Percentiles rank a stretch among this genome's conserved stretches.
Conservation (phyloP, 1,284 basidiomycete genomes). For the Moesziomyces aphidis region DNA sequence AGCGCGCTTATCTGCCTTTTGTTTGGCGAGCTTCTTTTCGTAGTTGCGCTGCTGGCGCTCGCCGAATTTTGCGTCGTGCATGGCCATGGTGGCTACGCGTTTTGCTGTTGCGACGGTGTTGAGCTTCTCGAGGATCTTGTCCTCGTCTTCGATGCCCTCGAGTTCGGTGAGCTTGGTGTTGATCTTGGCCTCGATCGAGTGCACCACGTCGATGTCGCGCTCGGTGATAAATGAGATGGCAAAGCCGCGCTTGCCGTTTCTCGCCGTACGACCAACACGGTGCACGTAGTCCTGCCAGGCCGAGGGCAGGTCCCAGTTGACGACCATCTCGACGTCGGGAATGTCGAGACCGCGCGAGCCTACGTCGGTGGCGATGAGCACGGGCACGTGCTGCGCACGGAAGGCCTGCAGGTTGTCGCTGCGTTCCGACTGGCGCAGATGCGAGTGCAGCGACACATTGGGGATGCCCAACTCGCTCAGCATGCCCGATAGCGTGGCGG, state of each 20-base stretch:
- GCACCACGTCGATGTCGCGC: conserved; percentile 84
- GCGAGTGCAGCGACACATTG: conserved; percentile 89
- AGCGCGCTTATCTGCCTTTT: conserved; percentile 34
- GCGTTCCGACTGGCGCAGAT: conserved; percentile 89
- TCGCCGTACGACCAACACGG: conserved; percentile 83
- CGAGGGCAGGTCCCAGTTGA: conserved; percentile 94
- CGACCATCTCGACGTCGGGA: conserved; percentile 84
- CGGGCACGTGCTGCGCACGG: conserved; percentile 73
- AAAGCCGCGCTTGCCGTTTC: conserved; percentile 88
- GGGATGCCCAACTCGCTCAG: conserved; percentile 77
- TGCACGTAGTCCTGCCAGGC: conserved; percentile 74
- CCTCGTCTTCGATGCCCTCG: conserved; percentile 73
- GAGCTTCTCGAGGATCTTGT: conserved; percentile 83
- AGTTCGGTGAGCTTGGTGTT: conserved; percentile 70
- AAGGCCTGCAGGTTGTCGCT: conserved; percentile 87
- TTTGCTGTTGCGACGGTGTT: conserved; percentile 92
- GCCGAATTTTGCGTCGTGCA: conserved; percentile 92
- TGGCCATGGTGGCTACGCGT: conserved; percentile 85
- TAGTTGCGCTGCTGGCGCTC: conserved; percentile 83
- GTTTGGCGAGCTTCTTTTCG: conserved; percentile 71
- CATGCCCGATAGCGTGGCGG: conserved; percentile 82
- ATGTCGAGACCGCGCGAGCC: conserved; percentile 67
- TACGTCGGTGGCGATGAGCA: conserved; percentile 67
- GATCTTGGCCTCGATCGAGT: conserved; percentile 87
- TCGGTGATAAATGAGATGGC: conserved; percentile 96